These are phyloP conservation scores for Madurella fahalii DNA, from an alignment of 2,329 filamentous ascomycete species.

Conservation along the genomic window DNA sequence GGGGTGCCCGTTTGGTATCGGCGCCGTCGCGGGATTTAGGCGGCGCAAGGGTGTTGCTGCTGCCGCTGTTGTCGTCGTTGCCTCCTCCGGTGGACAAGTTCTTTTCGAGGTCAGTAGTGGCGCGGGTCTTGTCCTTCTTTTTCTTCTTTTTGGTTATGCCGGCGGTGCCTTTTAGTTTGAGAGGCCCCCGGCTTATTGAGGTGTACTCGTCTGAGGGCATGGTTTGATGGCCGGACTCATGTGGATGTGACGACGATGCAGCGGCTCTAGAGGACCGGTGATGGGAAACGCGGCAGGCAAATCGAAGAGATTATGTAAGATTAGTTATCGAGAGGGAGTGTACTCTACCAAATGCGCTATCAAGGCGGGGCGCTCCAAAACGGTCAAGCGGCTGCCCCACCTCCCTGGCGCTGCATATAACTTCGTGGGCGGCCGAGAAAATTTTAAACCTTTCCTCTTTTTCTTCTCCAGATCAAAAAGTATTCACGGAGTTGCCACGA, in stretches of 20 bases:
- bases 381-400: constrained; percentile 8
- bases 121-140: constrained; percentile 44
- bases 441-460: constrained; percentile 40
- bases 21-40: constrained; percentile 33
- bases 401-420: constrained; percentile 11
- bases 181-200: constrained; percentile 61
- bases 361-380: no score
- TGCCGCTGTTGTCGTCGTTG: constrained; percentile 30
- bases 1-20: constrained; percentile 41
- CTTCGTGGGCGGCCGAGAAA: constrained; percentile 22
- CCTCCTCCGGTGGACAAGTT: constrained; percentile 37
- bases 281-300: no score
- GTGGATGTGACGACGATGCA: background rate
- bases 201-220: constrained; percentile 77
- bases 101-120: constrained; percentile 41
- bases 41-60: constrained; percentile 27
- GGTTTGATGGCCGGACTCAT: background rate
- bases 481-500: constrained; percentile 59
- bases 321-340: no score
- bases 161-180: constrained; percentile 75
- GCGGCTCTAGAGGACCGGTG: background rate
- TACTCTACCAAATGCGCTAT: no score
- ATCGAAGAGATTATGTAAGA: no score
- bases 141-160: constrained; percentile 53
- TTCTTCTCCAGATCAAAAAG: constrained; percentile 59